Evolutionary conservation across 2,329 filamentous ascomycete genomes (phyloP).

Genomic region (Ophiostoma angusticollis): DNA sequence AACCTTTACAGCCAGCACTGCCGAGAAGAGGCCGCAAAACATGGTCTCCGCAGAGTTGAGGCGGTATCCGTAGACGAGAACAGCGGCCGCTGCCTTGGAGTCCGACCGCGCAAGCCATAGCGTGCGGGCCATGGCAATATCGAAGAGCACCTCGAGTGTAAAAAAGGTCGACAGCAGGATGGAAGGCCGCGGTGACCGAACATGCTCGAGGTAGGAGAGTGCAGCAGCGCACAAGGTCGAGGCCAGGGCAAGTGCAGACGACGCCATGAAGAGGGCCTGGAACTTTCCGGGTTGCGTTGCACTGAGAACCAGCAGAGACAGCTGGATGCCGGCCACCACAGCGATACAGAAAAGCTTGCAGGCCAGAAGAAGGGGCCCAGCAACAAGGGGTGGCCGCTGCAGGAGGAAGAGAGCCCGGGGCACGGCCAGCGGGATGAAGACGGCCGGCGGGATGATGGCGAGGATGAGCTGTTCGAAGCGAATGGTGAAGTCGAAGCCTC

Average conservation of each 20-base stretch:
- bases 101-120: slow-evolving; percentile 23
- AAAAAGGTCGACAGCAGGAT: slow-evolving; percentile 29
- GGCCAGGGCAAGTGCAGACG: slow-evolving; percentile 14
- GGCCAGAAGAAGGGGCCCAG: slow-evolving; percentile 22
- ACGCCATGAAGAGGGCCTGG: slow-evolving; percentile 1
- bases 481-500: slow-evolving; percentile 38
- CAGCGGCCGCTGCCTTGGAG: neutral
- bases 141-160: slow-evolving; percentile 29
- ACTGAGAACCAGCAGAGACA: slow-evolving; percentile 22
- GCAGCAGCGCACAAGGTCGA: slow-evolving; percentile 20
- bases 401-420: slow-evolving; percentile 22
- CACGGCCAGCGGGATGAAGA: slow-evolving; percentile 26
- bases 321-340: slow-evolving; percentile 20
- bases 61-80: slow-evolving; percentile 7
- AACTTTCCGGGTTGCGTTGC: slow-evolving; percentile 13
- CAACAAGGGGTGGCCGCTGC: slow-evolving; percentile 22
- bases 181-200: slow-evolving; percentile 26
- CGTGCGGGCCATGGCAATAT: slow-evolving; percentile 29
- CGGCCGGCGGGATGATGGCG: slow-evolving; percentile 27
- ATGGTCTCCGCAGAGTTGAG: slow-evolving; percentile 4
- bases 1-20: slow-evolving; percentile 13
- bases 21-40: slow-evolving; percentile 13
- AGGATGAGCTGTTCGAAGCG: slow-evolving; percentile 35
- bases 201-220: slow-evolving; percentile 22
- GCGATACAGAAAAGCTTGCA: slow-evolving; percentile 19